Base-by-base conservation (phyloP, 2,329 filamentous ascomycete species). In the Dichotomopilus funicola region DNA sequence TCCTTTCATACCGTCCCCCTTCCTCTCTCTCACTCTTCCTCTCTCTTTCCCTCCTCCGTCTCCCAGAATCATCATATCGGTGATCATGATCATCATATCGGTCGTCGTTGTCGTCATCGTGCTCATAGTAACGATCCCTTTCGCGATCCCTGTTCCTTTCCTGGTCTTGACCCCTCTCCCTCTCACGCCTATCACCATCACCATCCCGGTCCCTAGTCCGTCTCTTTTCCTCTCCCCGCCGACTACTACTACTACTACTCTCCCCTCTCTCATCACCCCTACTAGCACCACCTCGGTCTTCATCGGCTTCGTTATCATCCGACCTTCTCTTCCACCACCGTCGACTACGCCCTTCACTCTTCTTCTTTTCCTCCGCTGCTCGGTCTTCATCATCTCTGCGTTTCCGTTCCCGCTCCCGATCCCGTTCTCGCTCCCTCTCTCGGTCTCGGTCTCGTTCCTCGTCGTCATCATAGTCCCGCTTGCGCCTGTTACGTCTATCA, bases 1-100 rank as follows among this genome's bases (percentile, higher is more conserved):
- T 27, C 33, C 51, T 36, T 1, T 55, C 52, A 19, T 53, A 27
- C n/a, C 19, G 40, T 31, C 57, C 43, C 48, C 57, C 43, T 47
- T 48, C 61, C 52, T 51, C 51, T 19, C 50, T 46, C 55, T 62
- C 60, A 31, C 59, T 58, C 51, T 59, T 61, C 41, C 56, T 55
- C 35, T 60, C 61, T 41, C 59, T 50, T 2, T 59, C 61, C 9
- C 55, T 13, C 19, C 19, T 27, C 19, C 19, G 19, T 27, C 19
- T 27, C 19, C 19, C 19, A 27, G 19, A 27, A 27, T 27, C 19
- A 27, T 27, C 19, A 27, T 27, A 27, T 2, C 19, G 19, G 10
- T 42, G 11, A 42, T 38, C 8, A 38, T 38, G 12, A 38, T 38
- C 55, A 27, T 63, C 59, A 51, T 60, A 54, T n/a, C 49, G 59